Conservation (phyloP, 2,329 filamentous ascomycete species). For the Aspergillus japonicus region DNA sequence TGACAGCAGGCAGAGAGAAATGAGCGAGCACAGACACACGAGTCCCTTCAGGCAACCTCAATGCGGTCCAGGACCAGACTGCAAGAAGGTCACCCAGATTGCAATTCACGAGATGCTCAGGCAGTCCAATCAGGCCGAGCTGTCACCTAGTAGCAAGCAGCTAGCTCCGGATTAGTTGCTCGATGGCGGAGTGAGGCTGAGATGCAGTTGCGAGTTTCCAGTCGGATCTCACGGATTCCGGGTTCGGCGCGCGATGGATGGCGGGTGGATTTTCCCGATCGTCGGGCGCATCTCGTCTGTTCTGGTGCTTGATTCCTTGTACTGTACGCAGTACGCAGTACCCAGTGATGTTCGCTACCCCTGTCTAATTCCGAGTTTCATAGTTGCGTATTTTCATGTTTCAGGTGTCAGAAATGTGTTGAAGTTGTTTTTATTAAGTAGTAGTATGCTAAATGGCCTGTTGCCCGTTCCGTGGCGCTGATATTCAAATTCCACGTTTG, state of each 20-base stretch:
- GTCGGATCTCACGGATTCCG: constrained; percentile 11
- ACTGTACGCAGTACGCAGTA: no score
- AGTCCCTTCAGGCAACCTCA: background rate
- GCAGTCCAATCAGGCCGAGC: background rate
- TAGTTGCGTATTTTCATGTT: background rate
- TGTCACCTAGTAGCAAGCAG: no score
- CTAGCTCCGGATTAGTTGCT: background rate
- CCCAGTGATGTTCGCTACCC: background rate
- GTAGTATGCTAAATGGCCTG: background rate
- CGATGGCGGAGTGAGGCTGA: background rate
- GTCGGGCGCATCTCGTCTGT: background rate
- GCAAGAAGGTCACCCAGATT: background rate
- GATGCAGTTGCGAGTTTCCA: background rate
- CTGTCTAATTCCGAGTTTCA: background rate
- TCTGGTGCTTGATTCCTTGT: background rate
- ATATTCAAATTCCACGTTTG: background rate
- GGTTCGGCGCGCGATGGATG: background rate
- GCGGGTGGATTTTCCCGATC: background rate
- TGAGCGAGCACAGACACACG: no score
- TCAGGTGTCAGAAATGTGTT: no score
- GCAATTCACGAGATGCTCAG: no score
- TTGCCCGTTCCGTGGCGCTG: background rate
- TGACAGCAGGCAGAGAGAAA: background rate
- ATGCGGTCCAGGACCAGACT: background rate
- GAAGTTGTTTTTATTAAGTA: background rate